Conservation (phyloP, 306 rosid genomes). For the Potentilla sterilis region DNA sequence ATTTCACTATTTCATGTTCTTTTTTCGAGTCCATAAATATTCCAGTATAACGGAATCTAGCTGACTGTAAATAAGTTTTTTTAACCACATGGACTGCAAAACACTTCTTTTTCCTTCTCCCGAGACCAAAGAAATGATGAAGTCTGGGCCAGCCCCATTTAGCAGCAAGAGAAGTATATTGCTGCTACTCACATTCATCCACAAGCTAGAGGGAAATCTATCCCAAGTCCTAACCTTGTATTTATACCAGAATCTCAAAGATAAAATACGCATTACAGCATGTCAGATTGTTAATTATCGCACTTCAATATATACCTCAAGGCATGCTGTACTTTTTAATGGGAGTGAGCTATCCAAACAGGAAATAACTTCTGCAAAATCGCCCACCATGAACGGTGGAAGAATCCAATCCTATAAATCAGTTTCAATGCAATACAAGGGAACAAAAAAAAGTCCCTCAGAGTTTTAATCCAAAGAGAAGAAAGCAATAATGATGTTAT, state of each 20-base stretch:
- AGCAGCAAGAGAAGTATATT: no score
- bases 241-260: not conserved
- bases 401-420: slow-evolving; percentile 12
- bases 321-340: not conserved
- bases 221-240: not conserved
- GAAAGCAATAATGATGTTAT: slow-evolving; percentile 17
- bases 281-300: not conserved
- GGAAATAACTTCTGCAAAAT: slow-evolving; percentile 15
- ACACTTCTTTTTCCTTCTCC: no score
- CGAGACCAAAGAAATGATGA: no score
- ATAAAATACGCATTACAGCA: not conserved
- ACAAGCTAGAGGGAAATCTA: not conserved
- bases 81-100: no score
- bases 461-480: not conserved
- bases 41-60: no score
- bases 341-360: not conserved
- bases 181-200: not conserved
- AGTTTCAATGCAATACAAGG: slow-evolving; percentile 19
- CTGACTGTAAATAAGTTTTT: no score
- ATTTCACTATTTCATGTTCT: no score
- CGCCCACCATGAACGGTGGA: not conserved
- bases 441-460: slow-evolving; percentile 20
- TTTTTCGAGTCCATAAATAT: no score
- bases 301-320: not conserved
- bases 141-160: no score